phyloP scores from a whole-genome alignment of 345 rosid genomes.

The Carallia pectinifolia region DNA sequence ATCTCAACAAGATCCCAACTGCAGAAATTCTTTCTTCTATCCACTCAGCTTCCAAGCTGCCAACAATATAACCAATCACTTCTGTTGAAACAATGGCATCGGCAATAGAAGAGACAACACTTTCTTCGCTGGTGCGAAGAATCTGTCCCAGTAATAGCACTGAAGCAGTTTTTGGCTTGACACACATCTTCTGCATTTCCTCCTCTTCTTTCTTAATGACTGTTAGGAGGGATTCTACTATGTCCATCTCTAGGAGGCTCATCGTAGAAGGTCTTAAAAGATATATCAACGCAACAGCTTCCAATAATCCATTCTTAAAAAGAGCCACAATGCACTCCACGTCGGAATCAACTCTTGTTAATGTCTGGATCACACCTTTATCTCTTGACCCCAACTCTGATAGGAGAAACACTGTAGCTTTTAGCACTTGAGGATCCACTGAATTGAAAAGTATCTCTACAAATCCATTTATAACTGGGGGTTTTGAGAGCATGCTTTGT shows the following conservation, averaged over 20 bases:
- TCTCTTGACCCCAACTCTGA: slow-evolving; percentile 73
- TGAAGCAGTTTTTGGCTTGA: slow-evolving; percentile 58
- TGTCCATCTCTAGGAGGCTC: slow-evolving; percentile 48
- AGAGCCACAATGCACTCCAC: slow-evolving; percentile 57
- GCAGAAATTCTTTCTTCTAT: slow-evolving; percentile 60
- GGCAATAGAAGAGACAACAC: slow-evolving; percentile 34
- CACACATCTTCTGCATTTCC: slow-evolving; percentile 42
- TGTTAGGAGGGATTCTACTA: slow-evolving; percentile 45
- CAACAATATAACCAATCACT: slow-evolving; percentile 37
- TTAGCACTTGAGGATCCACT: slow-evolving; percentile 41
- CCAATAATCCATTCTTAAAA: slow-evolving; percentile 60
- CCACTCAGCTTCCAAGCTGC: slow-evolving; percentile 50
- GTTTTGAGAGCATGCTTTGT: slow-evolving; percentile 51
- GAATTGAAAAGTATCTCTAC: slow-evolving; percentile 73
- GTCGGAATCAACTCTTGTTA: slow-evolving; percentile 65
- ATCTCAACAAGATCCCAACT: slow-evolving; percentile 46
- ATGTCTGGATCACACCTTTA: slow-evolving; percentile 52
- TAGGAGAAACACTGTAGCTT: slow-evolving; percentile 53
- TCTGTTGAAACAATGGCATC: slow-evolving; percentile 37
- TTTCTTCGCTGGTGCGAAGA: slow-evolving; percentile 38
- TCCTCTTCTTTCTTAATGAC: slow-evolving; percentile 39
- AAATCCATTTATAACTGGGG: slow-evolving; percentile 59
- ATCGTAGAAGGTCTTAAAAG: slow-evolving; percentile 43
- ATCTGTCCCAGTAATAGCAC: slow-evolving; percentile 50
- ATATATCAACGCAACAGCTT: slow-evolving; percentile 59